These are phyloP conservation scores for Nothophoma quercina DNA, from an alignment of 2,329 filamentous ascomycete species.

Conservation along the genomic window DNA sequence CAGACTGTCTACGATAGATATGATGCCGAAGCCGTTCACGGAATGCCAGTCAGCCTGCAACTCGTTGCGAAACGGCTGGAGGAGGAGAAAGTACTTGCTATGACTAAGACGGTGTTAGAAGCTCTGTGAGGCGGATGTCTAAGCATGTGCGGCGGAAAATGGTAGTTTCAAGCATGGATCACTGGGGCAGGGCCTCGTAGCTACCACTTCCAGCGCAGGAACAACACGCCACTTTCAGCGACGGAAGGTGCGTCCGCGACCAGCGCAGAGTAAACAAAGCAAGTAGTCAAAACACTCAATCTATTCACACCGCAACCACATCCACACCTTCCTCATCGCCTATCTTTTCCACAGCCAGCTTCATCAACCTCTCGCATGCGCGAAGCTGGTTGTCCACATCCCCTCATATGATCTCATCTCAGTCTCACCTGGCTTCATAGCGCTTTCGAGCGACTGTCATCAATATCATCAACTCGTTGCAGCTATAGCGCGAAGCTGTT, in stretches of 20 bases:
- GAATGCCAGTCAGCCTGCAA: conserved; percentile 55
- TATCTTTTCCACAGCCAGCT: conserved; percentile 26
- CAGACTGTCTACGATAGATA: conserved; percentile 50
- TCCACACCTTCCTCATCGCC: conserved; percentile 17
- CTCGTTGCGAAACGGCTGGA: conserved; percentile 51
- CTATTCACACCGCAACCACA: conserved; percentile 1
- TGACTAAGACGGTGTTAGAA: conserved; percentile 47
- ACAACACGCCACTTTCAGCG: not conserved
- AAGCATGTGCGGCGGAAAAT: not conserved
- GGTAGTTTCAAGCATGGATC: too few species aligned
- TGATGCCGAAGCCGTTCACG: conserved; percentile 49
- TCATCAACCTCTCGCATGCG: conserved; percentile 10
- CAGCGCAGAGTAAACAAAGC: conserved; percentile 1
- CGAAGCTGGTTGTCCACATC: conserved; percentile 23
- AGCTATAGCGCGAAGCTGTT: too few species aligned
- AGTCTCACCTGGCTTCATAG: not conserved
- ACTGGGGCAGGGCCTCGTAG: too few species aligned
- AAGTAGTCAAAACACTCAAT: not conserved
- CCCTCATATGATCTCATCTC: not conserved
- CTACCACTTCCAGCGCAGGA: not conserved
- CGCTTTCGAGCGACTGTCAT: not conserved
- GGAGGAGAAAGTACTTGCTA: conserved; percentile 53
- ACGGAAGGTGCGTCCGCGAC: not conserved
- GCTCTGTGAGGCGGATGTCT: conserved; percentile 16
- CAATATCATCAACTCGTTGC: not conserved